A percentile compares a stretch with the other conserved stretches of the same genome.
These are phyloP conservation scores for Cutaneotrichosporon cavernicola DNA, from an alignment of 1,284 basidiomycete species.

Conservation along the genomic window DNA sequence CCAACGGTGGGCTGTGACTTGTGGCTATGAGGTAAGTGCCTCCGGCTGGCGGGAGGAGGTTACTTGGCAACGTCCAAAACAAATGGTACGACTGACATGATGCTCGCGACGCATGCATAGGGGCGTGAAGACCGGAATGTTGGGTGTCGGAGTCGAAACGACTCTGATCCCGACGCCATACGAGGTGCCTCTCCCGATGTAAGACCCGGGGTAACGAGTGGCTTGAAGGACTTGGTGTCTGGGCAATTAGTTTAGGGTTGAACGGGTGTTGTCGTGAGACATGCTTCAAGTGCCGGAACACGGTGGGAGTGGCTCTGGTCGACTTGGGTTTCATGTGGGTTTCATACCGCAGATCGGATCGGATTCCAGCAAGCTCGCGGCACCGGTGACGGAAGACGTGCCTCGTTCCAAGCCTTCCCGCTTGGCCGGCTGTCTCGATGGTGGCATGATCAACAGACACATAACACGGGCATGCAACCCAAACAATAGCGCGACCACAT, in stretches of 20 bases:
- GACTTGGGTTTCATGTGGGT: neutral
- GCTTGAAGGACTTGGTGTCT: neutral
- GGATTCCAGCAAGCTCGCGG: neutral
- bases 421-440: neutral
- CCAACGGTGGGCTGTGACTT: neutral
- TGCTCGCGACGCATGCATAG: neutral
- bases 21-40: neutral
- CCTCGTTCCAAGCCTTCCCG: neutral
- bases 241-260: neutral
- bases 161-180: neutral
- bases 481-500: too few relatives aligned
- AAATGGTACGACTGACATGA: neutral
- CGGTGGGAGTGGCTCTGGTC: neutral
- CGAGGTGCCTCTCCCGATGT: neutral
- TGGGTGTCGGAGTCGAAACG: neutral
- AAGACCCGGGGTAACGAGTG: neutral
- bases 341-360: neutral
- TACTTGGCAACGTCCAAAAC: neutral
- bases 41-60: neutral
- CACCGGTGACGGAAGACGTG: neutral
- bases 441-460: too few relatives aligned
- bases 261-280: neutral
- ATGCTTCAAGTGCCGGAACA: neutral
- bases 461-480: too few relatives aligned
- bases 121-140: neutral